Conservation (phyloP, 2,329 filamentous ascomycete genomes). For the Eutypella sp. region DNA sequence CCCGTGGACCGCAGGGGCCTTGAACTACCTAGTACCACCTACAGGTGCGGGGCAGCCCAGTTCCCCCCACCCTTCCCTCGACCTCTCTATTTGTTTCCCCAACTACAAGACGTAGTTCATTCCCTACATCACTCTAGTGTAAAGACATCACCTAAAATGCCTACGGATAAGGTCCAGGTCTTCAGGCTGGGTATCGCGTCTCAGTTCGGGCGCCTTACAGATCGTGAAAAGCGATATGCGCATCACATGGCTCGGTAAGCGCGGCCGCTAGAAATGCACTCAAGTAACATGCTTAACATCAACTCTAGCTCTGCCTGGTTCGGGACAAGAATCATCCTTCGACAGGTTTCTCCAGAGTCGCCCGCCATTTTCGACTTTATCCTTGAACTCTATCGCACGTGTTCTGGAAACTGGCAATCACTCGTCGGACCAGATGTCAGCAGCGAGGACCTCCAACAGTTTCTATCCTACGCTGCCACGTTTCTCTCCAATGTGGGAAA, state of each 20-base stretch:
- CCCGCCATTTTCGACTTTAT: slow-evolving; percentile 56
- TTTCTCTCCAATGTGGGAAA: slow-evolving; percentile 58
- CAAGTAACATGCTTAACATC: slow-evolving; percentile 4
- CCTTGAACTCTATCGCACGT: slow-evolving; percentile 44
- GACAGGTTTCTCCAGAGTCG: slow-evolving; percentile 56
- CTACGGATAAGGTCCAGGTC: slow-evolving; percentile 6
- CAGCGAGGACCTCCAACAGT: slow-evolving; percentile 38
- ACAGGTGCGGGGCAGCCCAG: not conserved
- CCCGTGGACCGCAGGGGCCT: too few species aligned
- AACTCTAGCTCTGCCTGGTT: slow-evolving; percentile 46
- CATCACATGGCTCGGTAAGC: slow-evolving; percentile 46
- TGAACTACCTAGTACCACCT: not conserved
- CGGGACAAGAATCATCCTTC: slow-evolving; percentile 50
- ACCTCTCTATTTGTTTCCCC: not conserved
- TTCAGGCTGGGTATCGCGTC: slow-evolving; percentile 14
- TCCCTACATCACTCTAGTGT: not conserved
- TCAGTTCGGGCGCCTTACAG: slow-evolving; percentile 49
- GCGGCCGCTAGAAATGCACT: slow-evolving; percentile 1
- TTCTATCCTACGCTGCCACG: slow-evolving; percentile 51
- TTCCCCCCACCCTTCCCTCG: not conserved
- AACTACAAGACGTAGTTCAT: not conserved
- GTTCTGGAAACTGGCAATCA: slow-evolving; percentile 45
- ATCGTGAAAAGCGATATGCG: slow-evolving; percentile 58
- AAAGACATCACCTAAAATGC: not conserved
- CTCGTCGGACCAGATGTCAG: slow-evolving; percentile 38